Percentiles rank a stretch among this genome's conserved stretches.
Evolutionary conservation across 768 basidiomycete genomes (phyloP).

Genomic region (Trametes villosa): DNA sequence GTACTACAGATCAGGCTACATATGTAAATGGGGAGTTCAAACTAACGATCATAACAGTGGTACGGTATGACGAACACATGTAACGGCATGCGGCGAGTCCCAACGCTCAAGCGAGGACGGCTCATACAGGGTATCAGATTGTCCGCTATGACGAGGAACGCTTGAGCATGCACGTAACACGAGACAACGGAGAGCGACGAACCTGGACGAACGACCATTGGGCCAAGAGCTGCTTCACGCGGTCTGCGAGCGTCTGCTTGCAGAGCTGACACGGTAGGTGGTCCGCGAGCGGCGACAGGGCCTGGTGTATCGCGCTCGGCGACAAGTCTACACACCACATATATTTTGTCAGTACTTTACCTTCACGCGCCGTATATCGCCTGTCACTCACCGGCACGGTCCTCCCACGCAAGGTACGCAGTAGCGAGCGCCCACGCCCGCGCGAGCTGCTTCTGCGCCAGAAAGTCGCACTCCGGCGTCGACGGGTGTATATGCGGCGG

Average conservation of each 20-base stretch:
- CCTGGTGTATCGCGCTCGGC: conserved; percentile 68
- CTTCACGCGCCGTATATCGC: background rate
- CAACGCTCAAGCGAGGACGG: too few relatives aligned
- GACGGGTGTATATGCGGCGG: conserved; percentile 33
- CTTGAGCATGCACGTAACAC: too few relatives aligned
- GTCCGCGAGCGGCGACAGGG: conserved; percentile 67
- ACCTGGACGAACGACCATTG: conserved; percentile 85
- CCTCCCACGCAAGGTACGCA: conserved; percentile 35
- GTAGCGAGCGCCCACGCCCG: conserved; percentile 37
- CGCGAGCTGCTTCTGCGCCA: conserved; percentile 29
- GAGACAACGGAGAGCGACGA: background rate
- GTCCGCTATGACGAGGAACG: too few relatives aligned
- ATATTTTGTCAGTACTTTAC: background rate
- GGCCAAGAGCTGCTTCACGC: conserved; percentile 65
- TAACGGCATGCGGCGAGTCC: too few relatives aligned
- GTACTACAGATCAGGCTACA: too few relatives aligned
- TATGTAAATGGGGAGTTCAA: too few relatives aligned
- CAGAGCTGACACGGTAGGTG: conserved; percentile 72
- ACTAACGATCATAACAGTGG: too few relatives aligned
- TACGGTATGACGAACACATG: too few relatives aligned
- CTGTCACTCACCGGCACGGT: conserved; percentile 29
- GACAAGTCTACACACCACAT: conserved; percentile 61
- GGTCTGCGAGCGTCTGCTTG: conserved; percentile 60
- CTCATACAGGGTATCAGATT: too few relatives aligned
- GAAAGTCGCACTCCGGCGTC: conserved; percentile 22